Evolutionary conservation across 164 flowering plant genomes (phyloP), one percentile per base, ranked within the genome.

Genomic region (Stephania cephalantha): DNA sequence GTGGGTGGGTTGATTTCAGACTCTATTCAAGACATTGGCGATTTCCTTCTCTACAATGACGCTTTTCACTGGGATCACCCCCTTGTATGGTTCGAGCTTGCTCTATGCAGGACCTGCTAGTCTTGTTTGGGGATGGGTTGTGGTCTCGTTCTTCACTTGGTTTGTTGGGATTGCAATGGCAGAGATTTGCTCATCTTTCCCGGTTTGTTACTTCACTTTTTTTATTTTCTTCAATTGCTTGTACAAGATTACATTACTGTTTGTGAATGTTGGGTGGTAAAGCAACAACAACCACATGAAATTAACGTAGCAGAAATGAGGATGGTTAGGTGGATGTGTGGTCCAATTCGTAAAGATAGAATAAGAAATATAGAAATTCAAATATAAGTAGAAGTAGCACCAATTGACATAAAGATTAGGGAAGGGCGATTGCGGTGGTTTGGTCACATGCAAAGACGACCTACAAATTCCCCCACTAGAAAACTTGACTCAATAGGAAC

Each of bases 151-250:
- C 85, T 90, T 90, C 85, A 87, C 95, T 22, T 87, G 87, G 84
- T 89, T 87, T 70, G 90, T 90, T 52, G 92, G 90, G 9, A 70
- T 90, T 35, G 89, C 92, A 12, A 90, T 89, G 91, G 88, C 94
- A 52, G 92, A 90, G 75, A 90, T 90, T 78, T 90, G 94, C 79
- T 90, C 94, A 31, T 90, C 94, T 68, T 90, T 90, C 65, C 94
- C 92, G 67, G 94, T 87, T 50, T 31, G 84, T 79, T 15, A 66
- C 0, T 63, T 9, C 46, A 17, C 11, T 18, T 15, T 58, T 55
- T 55, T 58, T n/a, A n/a, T 58, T 58, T 15, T 5, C 64, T 58
- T 58, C 18, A 10, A 58, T 58, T 58, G 20, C 6, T 58, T 58
- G 20, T 58, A 5, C 6, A 55, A 12, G 17, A 55, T 15, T 18